Base-by-base conservation (phyloP, 2,329 filamentous ascomycete species). In the Fusarium mundagurra region DNA sequence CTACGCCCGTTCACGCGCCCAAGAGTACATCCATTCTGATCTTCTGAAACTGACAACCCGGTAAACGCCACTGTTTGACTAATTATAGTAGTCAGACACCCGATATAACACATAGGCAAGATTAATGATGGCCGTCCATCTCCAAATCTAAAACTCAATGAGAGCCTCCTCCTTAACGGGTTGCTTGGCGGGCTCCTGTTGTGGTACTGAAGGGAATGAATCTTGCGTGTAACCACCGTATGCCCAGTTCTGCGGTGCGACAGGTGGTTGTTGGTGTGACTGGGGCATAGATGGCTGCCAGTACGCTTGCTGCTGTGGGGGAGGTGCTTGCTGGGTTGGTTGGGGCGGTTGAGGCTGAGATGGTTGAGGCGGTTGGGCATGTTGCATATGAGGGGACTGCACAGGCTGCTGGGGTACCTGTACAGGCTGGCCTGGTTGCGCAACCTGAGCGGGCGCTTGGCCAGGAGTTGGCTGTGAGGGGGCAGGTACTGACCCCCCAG, bases 101-200 rank as follows among this genome's bases (percentile, higher is more conserved):
- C 38, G 29, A 47, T 27, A 17, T 24, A 44, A 60, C 44, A 29
- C 43, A 44, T 45, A 36, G 11, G 39, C 22, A 53, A 44, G 41
- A 55, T 29, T 44, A 47, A 44, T 31, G 24, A 39, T 38, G 27
- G 29, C 17, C 18, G 34, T 29, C 51, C 17, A 13, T 18, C 27
- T 63, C 55, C n/a, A 64, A 45, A 43, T 55, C 80, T 76, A 95
- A 71, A 96, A 86, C 82, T 96, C 94, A 82, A 96, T 96, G 78
- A 96, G 83, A 67, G 91, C 92, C 82, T 96, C 94, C 82, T 96
- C 93, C 53, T 92, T 87, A 2, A 85, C 87, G 20, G 88, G 88
- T 77, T 86, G 78, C 69, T 81, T 79, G 31, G 79, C 69, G 7
- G 82, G 83, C 48, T 85, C 84, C 57, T 83, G 86, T 60, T 84